Base-by-base conservation (phyloP, 768 basidiomycete genomes). In the Exsudoporus frostii region DNA sequence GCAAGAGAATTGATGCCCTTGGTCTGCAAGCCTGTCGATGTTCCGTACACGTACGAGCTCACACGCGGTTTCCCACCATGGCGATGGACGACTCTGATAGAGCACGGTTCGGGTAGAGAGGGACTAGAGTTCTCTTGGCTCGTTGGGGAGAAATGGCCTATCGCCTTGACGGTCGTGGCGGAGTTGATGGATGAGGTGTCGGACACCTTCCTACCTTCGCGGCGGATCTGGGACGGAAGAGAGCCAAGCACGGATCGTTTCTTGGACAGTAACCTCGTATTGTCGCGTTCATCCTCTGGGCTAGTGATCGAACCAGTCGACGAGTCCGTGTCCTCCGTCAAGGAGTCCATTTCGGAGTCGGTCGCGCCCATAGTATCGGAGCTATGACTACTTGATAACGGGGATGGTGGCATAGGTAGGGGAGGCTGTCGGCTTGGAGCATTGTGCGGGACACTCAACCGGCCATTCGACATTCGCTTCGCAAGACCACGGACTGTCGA, bases 261-360 rank as follows among this genome's bases (percentile, higher is more conserved):
- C 63, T 48, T 61, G 30, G 53, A 19, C 7, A 53, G 7, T 46
- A 54, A 32, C 46, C 65, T 66, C 36, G 59, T 42, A 27, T 60
- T 51, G 34, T 60, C 71, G 44, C 73, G 71, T 30, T 75, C 73
- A 6, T 75, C 67, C 42, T 81, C 81, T 20, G 82, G 80, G 53
- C 78, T 82, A 38, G 74, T 76, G 44, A 66, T 58, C 54, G 77
- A 84, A 37, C 79, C 81, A 13, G 64, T 69, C 29, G 81, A 82
- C 13, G 82, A 84, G 25, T 78, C 80, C 20, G 76, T 79, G 57
- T 86, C 83, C 54, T 86, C 84, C n/a, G 79, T 78, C 42, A 86
- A 70, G 25, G 82, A 85, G 51, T 77, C 81, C 62, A 83, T 73
- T 46, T 86, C 86, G 3, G 85, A 85, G 33, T 75, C 75, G 5